Evolutionary conservation across 257 asterid genomes (phyloP), one percentile per base, ranked within the genome.

Genomic region (Euphrasia confusa): DNA sequence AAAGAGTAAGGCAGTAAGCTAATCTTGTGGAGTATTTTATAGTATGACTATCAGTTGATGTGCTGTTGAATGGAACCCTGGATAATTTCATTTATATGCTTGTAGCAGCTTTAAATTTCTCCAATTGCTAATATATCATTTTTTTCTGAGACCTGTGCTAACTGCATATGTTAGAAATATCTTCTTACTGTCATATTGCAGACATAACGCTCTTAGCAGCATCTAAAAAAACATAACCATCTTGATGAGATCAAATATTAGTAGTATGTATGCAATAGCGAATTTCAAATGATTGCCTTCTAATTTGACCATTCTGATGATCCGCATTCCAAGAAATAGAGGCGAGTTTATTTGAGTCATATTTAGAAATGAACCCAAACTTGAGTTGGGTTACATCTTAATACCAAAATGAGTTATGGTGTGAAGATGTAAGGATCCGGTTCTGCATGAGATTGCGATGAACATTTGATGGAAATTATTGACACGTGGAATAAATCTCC

Each of bases 261-360:
- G 24, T 61, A 44, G 24, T 61, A 37, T 52, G 55, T 18, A 30
- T 49, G 53, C 61, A 65, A 32, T 49, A 55, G 35, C 37, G 26
- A 65, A 26, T 62, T 70, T 58, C 61, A 57, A 30, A 49, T 6
- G 24, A 47, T 15, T 62, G 26, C 57, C 30, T 47, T 35, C 58
- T 27, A 40, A 63, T 57, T 70, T 57, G 70, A 44, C 60, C 49
- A 21, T 48, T 68, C 12, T 62, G 60, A 42, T 64, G 67, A 54
- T 63, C 65, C 71, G 37, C 66, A 58, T 68, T 72, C 69, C 75
- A 75, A 75, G 75, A 48, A 69, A 49, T 64, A 54, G 67, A 62
- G 61, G 48, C 47, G 15, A 60, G 70, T 67, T 60, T 58, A 64
- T 66, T 67, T 66, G 74, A 50, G 54, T 60, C 40, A 17, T 66